These are phyloP conservation scores for Brettanomyces custersianus DNA, from an alignment of 805 yeast species.

Conservation along the genomic window DNA sequence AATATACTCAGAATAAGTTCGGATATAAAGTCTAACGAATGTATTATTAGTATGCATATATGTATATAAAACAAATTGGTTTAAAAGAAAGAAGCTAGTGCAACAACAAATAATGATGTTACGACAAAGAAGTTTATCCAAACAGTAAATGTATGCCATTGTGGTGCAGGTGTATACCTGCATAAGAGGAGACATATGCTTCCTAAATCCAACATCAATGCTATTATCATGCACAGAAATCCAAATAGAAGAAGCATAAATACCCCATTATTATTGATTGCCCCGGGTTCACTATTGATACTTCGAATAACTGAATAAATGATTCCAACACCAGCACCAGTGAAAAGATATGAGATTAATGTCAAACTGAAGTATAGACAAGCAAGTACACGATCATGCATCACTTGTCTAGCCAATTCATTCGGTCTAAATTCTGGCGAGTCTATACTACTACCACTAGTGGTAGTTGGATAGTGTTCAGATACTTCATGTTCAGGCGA, in stretches of 20 bases:
- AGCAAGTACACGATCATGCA: conserved; percentile 35
- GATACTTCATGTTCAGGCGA: not conserved
- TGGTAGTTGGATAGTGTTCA: too few relatives aligned
- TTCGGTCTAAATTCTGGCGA: conserved; percentile 5
- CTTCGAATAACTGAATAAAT: conserved; percentile 20
- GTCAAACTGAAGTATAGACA: conserved; percentile 34
- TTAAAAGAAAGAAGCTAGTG: conserved; percentile 20
- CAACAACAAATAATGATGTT: conserved; percentile 35
- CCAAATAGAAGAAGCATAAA: conserved; percentile 26
- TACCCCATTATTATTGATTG: conserved; percentile 9
- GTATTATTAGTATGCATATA: not conserved
- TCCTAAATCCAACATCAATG: conserved; percentile 32
- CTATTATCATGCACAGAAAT: conserved; percentile 30
- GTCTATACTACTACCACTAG: not conserved
- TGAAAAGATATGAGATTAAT: conserved; percentile 30
- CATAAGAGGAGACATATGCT: conserved; percentile 36
- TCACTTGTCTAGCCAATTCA: conserved; percentile 15
- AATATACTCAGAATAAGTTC: conserved; percentile 26
- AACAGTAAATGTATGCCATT: conserved; percentile 34
- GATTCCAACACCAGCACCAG: conserved; percentile 36
- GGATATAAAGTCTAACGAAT: too few relatives aligned
- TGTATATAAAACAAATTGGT: not conserved
- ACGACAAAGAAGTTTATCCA: conserved; percentile 32
- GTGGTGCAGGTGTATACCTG: conserved; percentile 28
- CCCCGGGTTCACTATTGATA: conserved; percentile 3